Conservation (phyloP, 352 stramenopile species). For the Globisporangium iwayamae region DNA sequence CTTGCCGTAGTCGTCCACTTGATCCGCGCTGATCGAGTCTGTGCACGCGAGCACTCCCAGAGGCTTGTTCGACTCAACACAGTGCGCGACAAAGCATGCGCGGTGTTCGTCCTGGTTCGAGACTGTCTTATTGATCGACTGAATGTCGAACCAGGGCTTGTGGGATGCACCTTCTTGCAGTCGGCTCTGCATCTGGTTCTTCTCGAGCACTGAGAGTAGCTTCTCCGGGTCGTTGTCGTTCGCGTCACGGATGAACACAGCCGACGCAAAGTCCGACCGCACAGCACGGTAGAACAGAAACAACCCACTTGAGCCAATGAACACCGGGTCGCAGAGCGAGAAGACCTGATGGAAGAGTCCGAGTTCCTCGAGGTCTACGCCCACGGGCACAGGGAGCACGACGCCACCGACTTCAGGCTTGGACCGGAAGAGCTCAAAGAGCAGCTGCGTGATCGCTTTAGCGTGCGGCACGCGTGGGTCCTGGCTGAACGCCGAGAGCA, state of each 20-base stretch:
- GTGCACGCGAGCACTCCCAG: constrained; percentile 46
- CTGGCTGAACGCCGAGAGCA: constrained; percentile 51
- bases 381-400: constrained; percentile 44
- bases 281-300: constrained; percentile 62
- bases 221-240: constrained; percentile 23
- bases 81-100: constrained; percentile 51
- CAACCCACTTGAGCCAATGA: constrained; percentile 35
- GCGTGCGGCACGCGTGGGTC: constrained; percentile 23
- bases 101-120: constrained; percentile 50
- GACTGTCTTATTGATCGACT: constrained; percentile 22
- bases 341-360: constrained; percentile 61
- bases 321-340: constrained; percentile 48
- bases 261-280: constrained; percentile 40
- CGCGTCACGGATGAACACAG: constrained; percentile 29
- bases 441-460: constrained; percentile 27
- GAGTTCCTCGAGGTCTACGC: constrained; percentile 50
- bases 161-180: constrained; percentile 32
- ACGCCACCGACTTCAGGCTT: constrained; percentile 42
- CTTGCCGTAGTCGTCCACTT: constrained; percentile 45
- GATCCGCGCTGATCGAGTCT: constrained; percentile 37
- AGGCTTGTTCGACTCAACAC: constrained; percentile 25
- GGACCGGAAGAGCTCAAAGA: constrained; percentile 39
- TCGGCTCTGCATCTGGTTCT: constrained; percentile 27
- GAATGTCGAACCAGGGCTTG: constrained; percentile 41
- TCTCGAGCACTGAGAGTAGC: constrained; percentile 29